Evolutionary conservation across 306 rosid species (phyloP).

Genomic region (Cicer bijugum): DNA sequence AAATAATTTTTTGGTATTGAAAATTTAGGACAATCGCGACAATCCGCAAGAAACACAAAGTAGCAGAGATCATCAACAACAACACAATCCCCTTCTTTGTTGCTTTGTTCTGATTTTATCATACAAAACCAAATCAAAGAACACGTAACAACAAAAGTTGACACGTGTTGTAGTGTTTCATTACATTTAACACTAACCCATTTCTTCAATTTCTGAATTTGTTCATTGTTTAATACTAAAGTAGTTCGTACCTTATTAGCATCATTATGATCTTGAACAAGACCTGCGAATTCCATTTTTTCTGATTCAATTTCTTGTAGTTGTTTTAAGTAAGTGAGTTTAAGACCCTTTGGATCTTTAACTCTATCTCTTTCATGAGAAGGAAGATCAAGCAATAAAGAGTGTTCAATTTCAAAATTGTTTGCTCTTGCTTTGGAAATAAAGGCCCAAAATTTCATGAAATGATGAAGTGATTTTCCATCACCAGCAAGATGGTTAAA

Average conservation of each 20-base stretch:
- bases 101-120: constrained; percentile 29
- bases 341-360: constrained; percentile 43
- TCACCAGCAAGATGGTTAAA: constrained; percentile 40
- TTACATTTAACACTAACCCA: neutral
- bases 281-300: neutral
- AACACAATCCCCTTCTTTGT: neutral
- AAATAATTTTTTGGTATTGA: constrained; percentile 48
- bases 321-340: neutral
- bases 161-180: constrained; percentile 4
- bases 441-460: constrained; percentile 51
- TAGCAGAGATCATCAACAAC: constrained; percentile 31
- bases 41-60: constrained; percentile 52
- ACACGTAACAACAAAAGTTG: constrained; percentile 49
- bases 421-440: constrained; percentile 24
- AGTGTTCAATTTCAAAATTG: neutral
- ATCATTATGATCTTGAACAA: neutral
- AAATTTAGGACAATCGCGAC: constrained; percentile 42
- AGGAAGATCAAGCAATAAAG: constrained; percentile 36
- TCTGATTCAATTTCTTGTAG: neutral
- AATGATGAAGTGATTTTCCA: constrained; percentile 45
- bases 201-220: constrained; percentile 37
- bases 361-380: constrained; percentile 31
- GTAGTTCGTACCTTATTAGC: constrained; percentile 36
- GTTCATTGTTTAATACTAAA: constrained; percentile 11
- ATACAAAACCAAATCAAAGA: constrained; percentile 48